These are phyloP conservation scores for Lactifluus pinguis DNA, from an alignment of 768 basidiomycete species.

Conservation along the genomic window DNA sequence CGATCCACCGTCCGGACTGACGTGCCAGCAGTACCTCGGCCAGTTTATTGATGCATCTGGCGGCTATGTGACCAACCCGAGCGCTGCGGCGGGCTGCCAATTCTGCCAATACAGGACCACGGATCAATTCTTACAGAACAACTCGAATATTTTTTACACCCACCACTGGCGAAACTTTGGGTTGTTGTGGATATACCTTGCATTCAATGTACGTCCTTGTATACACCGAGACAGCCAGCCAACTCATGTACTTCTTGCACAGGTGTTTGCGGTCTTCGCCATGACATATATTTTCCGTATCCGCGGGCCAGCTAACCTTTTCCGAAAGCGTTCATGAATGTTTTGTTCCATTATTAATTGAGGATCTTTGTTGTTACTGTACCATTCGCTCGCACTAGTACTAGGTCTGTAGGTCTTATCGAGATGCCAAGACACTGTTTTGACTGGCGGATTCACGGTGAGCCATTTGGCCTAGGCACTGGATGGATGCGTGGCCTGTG, in stretches of 20 bases:
- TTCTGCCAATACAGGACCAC: slow-evolving; percentile 53
- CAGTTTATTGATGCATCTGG: slow-evolving; percentile 34
- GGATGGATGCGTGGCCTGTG: too few relatives aligned
- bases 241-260: neutral
- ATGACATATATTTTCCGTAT: slow-evolving; percentile 54
- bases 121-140: slow-evolving; percentile 44
- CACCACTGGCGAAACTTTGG: slow-evolving; percentile 42
- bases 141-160: slow-evolving; percentile 55
- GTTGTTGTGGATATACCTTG: slow-evolving; percentile 34
- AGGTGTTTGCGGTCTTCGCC: slow-evolving; percentile 39
- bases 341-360: too few relatives aligned
- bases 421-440: too few relatives aligned
- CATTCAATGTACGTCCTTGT: slow-evolving; percentile 34
- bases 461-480: too few relatives aligned
- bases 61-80: slow-evolving; percentile 40
- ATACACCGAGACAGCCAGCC: neutral
- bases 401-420: too few relatives aligned
- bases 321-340: neutral
- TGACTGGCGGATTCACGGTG: too few relatives aligned
- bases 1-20: slow-evolving; percentile 35
- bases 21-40: slow-evolving; percentile 39
- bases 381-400: neutral
- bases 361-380: neutral
- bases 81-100: slow-evolving; percentile 32
- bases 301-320: slow-evolving; percentile 18